Conservation (phyloP, 2,329 filamentous ascomycete species). For the Diaporthe sp. region DNA sequence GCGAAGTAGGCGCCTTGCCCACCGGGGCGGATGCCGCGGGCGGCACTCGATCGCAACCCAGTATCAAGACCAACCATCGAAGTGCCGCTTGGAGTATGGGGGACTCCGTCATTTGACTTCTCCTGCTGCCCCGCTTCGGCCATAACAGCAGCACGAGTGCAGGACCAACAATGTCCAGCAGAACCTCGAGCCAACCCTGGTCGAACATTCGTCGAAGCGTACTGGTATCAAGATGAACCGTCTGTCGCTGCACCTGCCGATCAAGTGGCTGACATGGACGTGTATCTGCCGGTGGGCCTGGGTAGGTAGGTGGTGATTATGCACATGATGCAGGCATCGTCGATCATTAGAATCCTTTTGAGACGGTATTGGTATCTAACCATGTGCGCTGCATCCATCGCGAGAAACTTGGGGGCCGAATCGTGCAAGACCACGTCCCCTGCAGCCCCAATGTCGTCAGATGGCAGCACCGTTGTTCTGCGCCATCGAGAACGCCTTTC, state of each 20-base stretch:
- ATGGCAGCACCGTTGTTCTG: constrained; percentile 31
- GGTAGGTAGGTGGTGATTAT: constrained; percentile 25
- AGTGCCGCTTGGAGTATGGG: constrained; percentile 31
- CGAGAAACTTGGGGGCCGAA: constrained; percentile 34
- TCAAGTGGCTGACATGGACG: constrained; percentile 27
- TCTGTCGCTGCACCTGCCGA: constrained; percentile 34
- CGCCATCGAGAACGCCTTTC: constrained; percentile 5
- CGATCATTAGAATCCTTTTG: constrained; percentile 40
- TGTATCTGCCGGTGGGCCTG: constrained; percentile 29
- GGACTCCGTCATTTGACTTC: constrained; percentile 16
- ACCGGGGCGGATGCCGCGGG: constrained; percentile 26
- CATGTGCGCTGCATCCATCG: constrained; percentile 39
- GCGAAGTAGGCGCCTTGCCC: constrained; percentile 17
- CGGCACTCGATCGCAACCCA: constrained; percentile 10
- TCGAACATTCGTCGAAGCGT: background rate
- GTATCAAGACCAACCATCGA: constrained; percentile 25
- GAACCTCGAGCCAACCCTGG: constrained; percentile 15
- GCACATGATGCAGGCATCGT: constrained; percentile 40
- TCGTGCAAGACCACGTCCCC: constrained; percentile 18
- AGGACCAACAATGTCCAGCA: constrained; percentile 2
- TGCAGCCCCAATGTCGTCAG: constrained; percentile 37
- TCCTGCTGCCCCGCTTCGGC: constrained; percentile 22
- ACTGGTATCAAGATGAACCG: background rate
- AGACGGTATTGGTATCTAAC: constrained; percentile 36
- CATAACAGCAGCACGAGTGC: constrained; percentile 6